These are phyloP conservation scores for Crepidotus variabilis DNA, from an alignment of 768 basidiomycete species.

Conservation along the genomic window DNA sequence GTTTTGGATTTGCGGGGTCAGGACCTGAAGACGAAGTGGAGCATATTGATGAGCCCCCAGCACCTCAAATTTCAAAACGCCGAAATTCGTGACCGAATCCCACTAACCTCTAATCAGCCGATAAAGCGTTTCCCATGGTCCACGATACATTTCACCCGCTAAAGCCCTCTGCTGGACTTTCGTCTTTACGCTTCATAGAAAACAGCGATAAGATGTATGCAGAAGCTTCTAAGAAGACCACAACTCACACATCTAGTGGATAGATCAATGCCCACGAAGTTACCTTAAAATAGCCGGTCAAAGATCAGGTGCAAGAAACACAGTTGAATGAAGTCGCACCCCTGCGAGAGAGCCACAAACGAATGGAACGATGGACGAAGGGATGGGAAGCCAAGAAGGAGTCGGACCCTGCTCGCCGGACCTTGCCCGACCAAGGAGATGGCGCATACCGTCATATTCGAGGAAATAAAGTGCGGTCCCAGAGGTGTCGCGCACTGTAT, in stretches of 20 bases:
- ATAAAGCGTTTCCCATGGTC: conserved; percentile 67
- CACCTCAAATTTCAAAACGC: conserved; percentile 2
- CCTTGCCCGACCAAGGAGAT: conserved; percentile 74
- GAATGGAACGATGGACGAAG: conserved; percentile 78
- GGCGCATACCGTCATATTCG: conserved; percentile 90
- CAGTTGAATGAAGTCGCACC: conserved; percentile 39
- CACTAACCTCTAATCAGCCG: conserved; percentile 75
- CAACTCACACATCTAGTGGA: conserved; percentile 83
- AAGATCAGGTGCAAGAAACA: conserved; percentile 26
- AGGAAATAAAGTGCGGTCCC: conserved; percentile 92
- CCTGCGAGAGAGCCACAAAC: conserved; percentile 88
- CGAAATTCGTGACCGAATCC: background rate
- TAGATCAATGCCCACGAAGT: conserved; percentile 90
- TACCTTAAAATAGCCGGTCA: conserved; percentile 36
- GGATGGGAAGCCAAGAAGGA: conserved; percentile 85
- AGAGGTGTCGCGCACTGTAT: conserved; percentile 77
- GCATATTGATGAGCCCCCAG: background rate
- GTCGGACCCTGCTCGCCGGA: conserved; percentile 78
- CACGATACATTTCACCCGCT: conserved; percentile 70
- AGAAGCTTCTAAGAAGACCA: background rate
- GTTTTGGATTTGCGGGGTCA: conserved; percentile 74
- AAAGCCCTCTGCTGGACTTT: conserved; percentile 93
- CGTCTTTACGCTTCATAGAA: conserved; percentile 71
- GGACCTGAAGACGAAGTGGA: no score
- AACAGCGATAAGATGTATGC: conserved; percentile 3